Evolutionary conservation across 1,284 basidiomycete species (phyloP).

Genomic region (Ustilago vetiveriae): DNA sequence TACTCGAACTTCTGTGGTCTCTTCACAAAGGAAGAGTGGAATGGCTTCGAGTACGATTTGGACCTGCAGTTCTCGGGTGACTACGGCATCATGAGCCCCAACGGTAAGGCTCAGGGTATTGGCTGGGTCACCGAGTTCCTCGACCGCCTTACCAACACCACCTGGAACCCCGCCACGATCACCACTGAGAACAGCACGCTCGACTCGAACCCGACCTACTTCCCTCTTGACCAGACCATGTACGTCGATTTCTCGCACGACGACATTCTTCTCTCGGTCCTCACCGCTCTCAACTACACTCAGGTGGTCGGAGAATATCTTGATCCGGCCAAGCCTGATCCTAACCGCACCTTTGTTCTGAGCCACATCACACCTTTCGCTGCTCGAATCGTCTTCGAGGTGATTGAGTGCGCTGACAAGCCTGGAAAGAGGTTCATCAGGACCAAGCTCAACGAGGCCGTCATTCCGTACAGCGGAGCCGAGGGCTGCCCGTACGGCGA

Average conservation of each 20-base stretch:
- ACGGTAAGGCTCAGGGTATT: constrained; percentile 80
- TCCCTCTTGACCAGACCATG: constrained; percentile 60
- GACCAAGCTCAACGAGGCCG: constrained; percentile 85
- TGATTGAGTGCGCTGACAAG: constrained; percentile 46
- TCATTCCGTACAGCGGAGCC: constrained; percentile 81
- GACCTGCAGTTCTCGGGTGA: constrained; percentile 67
- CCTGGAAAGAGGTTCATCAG: constrained; percentile 74
- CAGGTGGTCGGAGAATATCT: constrained; percentile 54
- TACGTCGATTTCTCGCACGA: constrained; percentile 65
- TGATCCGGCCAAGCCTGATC: constrained; percentile 31
- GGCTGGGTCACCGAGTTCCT: constrained; percentile 74
- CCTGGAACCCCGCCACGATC: constrained; percentile 30
- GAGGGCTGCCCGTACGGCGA: constrained; percentile 74
- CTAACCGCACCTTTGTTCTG: constrained; percentile 47
- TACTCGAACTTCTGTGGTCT: constrained; percentile 78
- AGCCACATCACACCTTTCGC: constrained; percentile 55
- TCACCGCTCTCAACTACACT: constrained; percentile 62
- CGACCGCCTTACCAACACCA: constrained; percentile 48
- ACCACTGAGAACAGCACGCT: constrained; percentile 62
- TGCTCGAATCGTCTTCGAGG: constrained; percentile 50
- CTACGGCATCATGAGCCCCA: constrained; percentile 81
- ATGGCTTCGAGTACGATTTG: constrained; percentile 78
- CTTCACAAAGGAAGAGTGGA: constrained; percentile 88
- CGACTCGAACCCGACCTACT: constrained; percentile 45
- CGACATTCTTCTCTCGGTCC: constrained; percentile 54